Evolutionary conservation across 2,329 filamentous ascomycete species (phyloP).

Genomic region (Trichothecium sympodiale): DNA sequence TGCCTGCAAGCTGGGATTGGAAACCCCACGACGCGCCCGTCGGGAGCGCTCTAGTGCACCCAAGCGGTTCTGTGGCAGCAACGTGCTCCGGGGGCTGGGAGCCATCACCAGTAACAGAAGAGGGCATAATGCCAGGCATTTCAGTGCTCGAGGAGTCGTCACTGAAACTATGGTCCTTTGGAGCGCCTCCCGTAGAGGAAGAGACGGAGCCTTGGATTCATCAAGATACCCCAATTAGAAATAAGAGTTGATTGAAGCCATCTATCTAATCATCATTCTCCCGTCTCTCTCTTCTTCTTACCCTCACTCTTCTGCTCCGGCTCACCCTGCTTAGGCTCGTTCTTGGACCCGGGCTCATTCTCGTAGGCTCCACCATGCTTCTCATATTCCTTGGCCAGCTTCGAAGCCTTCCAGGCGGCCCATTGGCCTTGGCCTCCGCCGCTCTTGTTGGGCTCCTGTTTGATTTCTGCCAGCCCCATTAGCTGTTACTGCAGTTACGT

Average conservation of each 20-base stretch:
- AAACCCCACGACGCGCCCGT: constrained; percentile 34
- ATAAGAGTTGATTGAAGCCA: too few relatives aligned
- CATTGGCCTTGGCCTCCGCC: constrained; percentile 24
- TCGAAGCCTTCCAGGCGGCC: constrained; percentile 17
- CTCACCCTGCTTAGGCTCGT: constrained; percentile 17
- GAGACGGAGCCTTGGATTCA: background rate
- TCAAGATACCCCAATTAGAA: background rate
- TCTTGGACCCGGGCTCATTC: constrained; percentile 28
- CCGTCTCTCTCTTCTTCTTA: constrained; percentile 9
- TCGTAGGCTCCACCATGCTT: constrained; percentile 28
- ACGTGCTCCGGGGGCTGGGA: constrained; percentile 47
- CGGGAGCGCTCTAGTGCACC: constrained; percentile 38
- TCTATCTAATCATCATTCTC: background rate
- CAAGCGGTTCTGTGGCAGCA: constrained; percentile 42
- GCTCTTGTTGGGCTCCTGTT: constrained; percentile 28
- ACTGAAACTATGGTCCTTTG: constrained; percentile 12
- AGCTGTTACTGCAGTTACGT: too few relatives aligned
- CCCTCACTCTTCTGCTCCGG: constrained; percentile 15
- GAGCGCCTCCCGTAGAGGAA: too few relatives aligned
- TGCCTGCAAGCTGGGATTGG: constrained; percentile 37
- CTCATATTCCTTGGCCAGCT: constrained; percentile 30
- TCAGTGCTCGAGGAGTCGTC: constrained; percentile 11
- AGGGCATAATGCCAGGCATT: background rate
- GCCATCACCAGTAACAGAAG: constrained; percentile 9
- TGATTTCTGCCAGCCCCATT: constrained; percentile 26